phyloP scores from a whole-genome alignment of 345 rosid genomes.

The Crucihimalaya himalaica region DNA sequence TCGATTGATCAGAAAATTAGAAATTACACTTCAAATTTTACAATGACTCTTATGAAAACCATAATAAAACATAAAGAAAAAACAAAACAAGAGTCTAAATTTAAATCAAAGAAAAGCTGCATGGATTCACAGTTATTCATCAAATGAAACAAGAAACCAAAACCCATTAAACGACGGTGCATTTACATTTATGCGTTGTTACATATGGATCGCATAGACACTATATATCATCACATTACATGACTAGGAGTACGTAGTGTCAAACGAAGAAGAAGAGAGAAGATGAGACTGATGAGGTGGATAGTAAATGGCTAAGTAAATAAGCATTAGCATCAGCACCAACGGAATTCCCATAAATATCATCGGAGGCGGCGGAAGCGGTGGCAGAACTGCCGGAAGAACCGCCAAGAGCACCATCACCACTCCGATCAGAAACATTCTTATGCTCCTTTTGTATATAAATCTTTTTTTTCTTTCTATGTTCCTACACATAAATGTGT shows the following conservation, averaged over 20 bases:
- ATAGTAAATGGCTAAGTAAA: constrained; percentile 32
- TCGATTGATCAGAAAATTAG: not conserved
- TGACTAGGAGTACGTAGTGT: constrained; percentile 2
- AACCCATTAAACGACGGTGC: constrained; percentile 20
- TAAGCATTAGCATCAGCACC: constrained; percentile 36
- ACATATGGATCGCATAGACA: not conserved
- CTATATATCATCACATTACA: constrained; percentile 22
- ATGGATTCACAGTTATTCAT: constrained; percentile 19
- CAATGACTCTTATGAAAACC: not conserved
- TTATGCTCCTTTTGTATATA: not conserved
- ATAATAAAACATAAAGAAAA: not conserved
- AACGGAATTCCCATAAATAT: constrained; percentile 38
- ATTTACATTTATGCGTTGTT: constrained; percentile 5
- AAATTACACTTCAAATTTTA: not conserved
- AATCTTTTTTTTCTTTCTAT: not conserved
- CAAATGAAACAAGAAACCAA: not conserved
- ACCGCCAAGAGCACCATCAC: constrained; percentile 19
- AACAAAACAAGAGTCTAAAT: not conserved
- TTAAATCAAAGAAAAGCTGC: constrained; percentile 3
- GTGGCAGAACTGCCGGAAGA: constrained; percentile 38
- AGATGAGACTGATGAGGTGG: constrained; percentile 18
- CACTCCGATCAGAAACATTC: constrained; percentile 26
- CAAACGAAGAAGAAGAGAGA: constrained; percentile 23
- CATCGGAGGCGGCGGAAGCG: constrained; percentile 41
- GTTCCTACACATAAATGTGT: not conserved